phyloP scores from a whole-genome alignment of 2,329 filamentous ascomycete genomes.

The Microascus cirrosus region DNA sequence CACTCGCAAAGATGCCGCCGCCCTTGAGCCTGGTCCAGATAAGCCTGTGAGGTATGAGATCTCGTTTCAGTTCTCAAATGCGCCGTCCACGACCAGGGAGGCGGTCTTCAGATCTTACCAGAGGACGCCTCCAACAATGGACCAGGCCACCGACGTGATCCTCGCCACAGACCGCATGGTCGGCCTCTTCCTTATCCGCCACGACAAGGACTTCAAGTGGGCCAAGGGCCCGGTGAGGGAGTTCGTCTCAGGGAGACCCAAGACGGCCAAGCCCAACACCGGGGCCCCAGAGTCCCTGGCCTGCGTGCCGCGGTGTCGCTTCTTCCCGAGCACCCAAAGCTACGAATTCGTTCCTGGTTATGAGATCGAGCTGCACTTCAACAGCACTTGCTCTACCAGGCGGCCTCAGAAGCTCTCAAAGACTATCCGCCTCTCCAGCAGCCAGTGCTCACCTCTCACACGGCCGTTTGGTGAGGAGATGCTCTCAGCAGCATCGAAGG shows the following conservation, averaged over 20 bases:
- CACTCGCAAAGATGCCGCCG: slow-evolving; percentile 37
- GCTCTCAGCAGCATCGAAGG: slow-evolving; percentile 30
- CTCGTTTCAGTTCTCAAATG: slow-evolving; percentile 25
- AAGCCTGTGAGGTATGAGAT: slow-evolving; percentile 38
- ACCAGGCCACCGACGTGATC: slow-evolving; percentile 32
- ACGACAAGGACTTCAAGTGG: slow-evolving; percentile 40
- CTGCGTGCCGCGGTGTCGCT: slow-evolving; percentile 33
- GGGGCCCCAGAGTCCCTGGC: slow-evolving; percentile 30
- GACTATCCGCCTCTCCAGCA: slow-evolving; percentile 30
- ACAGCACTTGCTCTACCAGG: slow-evolving; percentile 25
- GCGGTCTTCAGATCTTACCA: slow-evolving; percentile 39
- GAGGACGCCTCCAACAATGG: slow-evolving; percentile 28
- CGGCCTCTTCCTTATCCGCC: slow-evolving; percentile 35
- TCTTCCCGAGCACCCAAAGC: slow-evolving; percentile 29
- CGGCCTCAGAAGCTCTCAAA: slow-evolving; percentile 24
- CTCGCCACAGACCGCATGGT: slow-evolving; percentile 37
- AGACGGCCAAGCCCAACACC: slow-evolving; percentile 26
- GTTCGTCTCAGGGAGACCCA: slow-evolving; percentile 20
- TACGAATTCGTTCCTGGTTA: slow-evolving; percentile 40
- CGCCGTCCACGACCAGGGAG: slow-evolving; percentile 24
- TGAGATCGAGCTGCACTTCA: slow-evolving; percentile 31
- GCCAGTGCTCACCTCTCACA: slow-evolving; percentile 34
- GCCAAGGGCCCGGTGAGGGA: slow-evolving; percentile 29
- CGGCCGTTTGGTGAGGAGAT: slow-evolving; percentile 32
- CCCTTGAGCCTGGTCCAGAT: slow-evolving; percentile 25